Evolutionary conservation across 371 early-diverging fungal species (phyloP).

Genomic region (Apophysomyces variabilis): DNA sequence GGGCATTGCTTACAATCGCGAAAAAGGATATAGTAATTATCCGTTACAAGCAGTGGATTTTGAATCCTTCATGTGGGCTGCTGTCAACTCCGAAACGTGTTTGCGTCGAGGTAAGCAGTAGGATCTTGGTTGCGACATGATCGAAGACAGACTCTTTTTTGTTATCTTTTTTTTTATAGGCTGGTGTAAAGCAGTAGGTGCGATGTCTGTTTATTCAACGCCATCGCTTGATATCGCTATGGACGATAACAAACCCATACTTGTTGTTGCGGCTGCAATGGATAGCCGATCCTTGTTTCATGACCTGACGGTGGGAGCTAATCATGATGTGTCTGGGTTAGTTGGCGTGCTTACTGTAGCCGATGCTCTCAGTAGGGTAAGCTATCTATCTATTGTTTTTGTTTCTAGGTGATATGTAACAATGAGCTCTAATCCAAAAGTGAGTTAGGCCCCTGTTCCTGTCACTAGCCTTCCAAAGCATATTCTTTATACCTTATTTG

Average conservation of each 20-base stretch:
- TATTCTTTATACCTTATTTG: conserved; percentile 75
- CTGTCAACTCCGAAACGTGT: conserved; percentile 70
- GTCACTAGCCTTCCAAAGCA: conserved; percentile 59
- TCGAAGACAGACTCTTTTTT: no score
- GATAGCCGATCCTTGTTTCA: conserved; percentile 74
- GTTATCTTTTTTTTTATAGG: conserved; percentile 26
- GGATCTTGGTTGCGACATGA: no score
- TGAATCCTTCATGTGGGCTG: conserved; percentile 74
- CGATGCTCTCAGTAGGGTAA: conserved; percentile 71
- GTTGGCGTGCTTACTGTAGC: conserved; percentile 73
- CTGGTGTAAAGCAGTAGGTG: conserved; percentile 76
- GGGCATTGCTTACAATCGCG: conserved; percentile 42
- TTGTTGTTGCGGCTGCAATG: conserved; percentile 69
- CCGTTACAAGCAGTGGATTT: conserved; percentile 76
- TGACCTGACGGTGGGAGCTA: conserved; percentile 62
- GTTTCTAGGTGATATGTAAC: not conserved
- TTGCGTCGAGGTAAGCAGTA: conserved; percentile 61
- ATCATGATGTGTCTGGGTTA: conserved; percentile 60
- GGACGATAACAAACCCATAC: conserved; percentile 64
- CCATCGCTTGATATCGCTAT: conserved; percentile 57
- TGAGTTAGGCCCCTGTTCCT: conserved; percentile 48
- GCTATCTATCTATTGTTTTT: not conserved
- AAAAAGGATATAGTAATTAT: conserved; percentile 52
- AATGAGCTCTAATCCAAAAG: not conserved
- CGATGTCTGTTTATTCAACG: conserved; percentile 73